Conservation (phyloP, 1,284 basidiomycete species). For the Ceratobasidium sp. region DNA sequence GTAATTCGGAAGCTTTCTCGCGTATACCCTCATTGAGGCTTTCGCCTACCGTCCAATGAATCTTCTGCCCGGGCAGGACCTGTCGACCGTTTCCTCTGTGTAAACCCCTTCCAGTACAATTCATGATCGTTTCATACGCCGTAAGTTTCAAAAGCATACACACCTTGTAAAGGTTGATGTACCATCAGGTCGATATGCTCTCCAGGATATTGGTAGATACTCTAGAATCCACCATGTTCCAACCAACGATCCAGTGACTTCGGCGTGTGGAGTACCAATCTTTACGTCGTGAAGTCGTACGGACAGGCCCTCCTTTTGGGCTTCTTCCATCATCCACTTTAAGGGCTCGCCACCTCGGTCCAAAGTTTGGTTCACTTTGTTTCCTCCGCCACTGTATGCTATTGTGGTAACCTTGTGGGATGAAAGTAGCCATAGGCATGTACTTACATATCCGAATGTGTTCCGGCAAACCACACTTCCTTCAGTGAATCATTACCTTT, state of each 20-base stretch:
- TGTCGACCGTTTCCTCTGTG: too few relatives aligned
- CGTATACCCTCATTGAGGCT: not conserved
- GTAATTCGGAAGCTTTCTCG: not conserved
- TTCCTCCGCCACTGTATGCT: slow-evolving; percentile 47
- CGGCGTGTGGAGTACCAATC: not conserved
- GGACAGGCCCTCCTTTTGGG: not conserved
- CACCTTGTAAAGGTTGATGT: too few relatives aligned
- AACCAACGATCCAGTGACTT: not conserved
- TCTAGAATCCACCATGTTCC: not conserved
- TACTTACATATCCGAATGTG: slow-evolving; percentile 54
- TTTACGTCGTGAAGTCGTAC: not conserved
- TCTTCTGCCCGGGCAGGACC: too few relatives aligned
- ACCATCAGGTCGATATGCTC: too few relatives aligned
- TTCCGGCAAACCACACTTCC: slow-evolving; percentile 55
- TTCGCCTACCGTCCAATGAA: too few relatives aligned
- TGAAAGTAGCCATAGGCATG: too few relatives aligned
- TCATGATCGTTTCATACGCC: too few relatives aligned
- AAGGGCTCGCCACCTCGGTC: slow-evolving; percentile 36
- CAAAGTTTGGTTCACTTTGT: slow-evolving; percentile 44
- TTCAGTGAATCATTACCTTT: too few relatives aligned
- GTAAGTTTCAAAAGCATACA: too few relatives aligned
- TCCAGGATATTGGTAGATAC: not conserved
- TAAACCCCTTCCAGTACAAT: too few relatives aligned
- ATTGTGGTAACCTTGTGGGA: too few relatives aligned
- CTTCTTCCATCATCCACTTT: slow-evolving; percentile 48